Base-by-base conservation (phyloP, 805 yeast genomes). In the Candida patagonica region DNA sequence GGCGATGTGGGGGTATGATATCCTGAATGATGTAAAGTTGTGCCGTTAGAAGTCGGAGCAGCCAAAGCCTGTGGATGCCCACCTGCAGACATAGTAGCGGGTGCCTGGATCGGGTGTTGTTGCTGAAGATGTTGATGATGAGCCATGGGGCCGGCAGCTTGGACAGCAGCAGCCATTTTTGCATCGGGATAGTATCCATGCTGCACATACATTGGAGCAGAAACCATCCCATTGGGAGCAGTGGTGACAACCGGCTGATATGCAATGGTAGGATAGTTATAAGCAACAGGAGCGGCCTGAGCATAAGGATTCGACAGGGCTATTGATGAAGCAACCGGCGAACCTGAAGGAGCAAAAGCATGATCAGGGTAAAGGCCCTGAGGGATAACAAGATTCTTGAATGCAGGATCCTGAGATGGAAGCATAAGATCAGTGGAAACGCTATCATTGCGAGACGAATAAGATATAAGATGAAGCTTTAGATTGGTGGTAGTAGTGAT, bases 391-490 rank as follows among this genome's bases (percentile, higher is more conserved):
- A 67, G 51, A 23, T 53, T 47, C 33, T 54, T 50, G 39, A 71
- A 60, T 2, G 54, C 40, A 3, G 63, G 60, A 47, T 75, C 78
- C n/a, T 54, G 51, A 8, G 71, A 57, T 0, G 80, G 80, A 21
- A 67, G 60, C 30, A 46, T 38, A 26, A 70, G 52, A 19, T 57
- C 58, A 19, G 55, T 56, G 20, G 51, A 47, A 19, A 53, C 48
- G 26, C 52, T 53, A 43, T 51, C 51, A 6, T 51, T 42, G 1
- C 65, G 47, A 3, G 62, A 55, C 26, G 65, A 61, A 55, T 80
- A 80, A 22, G 80, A 68, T 19, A 81, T 78, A 40, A 80, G 59
- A 49, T 81, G 87, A 20, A 74, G 55, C 43, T 73, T 76, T 35
- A 70, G 70, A 34, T 71, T 70, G 23, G 66, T 71, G 20, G 66